Base-by-base conservation (phyloP, 2,329 filamentous ascomycete species). In the Ilyonectria destructans region DNA sequence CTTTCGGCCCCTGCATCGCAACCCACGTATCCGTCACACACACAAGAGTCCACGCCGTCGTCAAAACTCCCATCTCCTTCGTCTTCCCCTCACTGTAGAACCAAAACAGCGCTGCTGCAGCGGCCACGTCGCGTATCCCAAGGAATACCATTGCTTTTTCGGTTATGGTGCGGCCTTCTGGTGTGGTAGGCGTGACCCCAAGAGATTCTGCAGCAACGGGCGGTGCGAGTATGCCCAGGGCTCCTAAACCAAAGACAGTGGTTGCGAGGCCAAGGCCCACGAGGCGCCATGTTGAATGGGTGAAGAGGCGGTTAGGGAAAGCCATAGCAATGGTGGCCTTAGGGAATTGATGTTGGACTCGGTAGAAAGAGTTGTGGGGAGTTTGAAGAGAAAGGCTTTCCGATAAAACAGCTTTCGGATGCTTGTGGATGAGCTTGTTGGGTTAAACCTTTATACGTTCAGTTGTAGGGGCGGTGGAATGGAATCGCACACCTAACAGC, bases 51-150 rank as follows among this genome's bases (percentile, higher is more conserved):
- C 37, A 43, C 37, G 37, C 37, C 37, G 12, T 43, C 37, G 37
- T 43, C 37, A 43, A 43, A 43, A 43, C 37, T 43, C 37, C 37
- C 37, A 43, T 43, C 37, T 43, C 37, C 15, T 43, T 43, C 37
- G 37, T 43, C 12, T 43, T 43, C 37, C 37, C 37, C 17, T 43
- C 37, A 43, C 15, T 6, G 17, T 43, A 17, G 37, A 43, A 43
- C 37, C 37, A 43, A 43, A 43, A 43, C 17, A 43, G 12, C 37
- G 37, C 37, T 43, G 37, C 37, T 43, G 37, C 37, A 15, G 37
- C 37, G 37, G 37, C 37, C 37, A 43, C 2, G 37, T 43, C 37
- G 3, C 37, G 37, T 43, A 43, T 43, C 10, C 37, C 37, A n/a
- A 43, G 37, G 12, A 43, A 43, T 19, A 43, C 17, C 37, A 43